Evolutionary conservation across 164 flowering plant species (phyloP), one percentile per base, ranked within the genome.

Genomic region (Cinnamomum micranthum): DNA sequence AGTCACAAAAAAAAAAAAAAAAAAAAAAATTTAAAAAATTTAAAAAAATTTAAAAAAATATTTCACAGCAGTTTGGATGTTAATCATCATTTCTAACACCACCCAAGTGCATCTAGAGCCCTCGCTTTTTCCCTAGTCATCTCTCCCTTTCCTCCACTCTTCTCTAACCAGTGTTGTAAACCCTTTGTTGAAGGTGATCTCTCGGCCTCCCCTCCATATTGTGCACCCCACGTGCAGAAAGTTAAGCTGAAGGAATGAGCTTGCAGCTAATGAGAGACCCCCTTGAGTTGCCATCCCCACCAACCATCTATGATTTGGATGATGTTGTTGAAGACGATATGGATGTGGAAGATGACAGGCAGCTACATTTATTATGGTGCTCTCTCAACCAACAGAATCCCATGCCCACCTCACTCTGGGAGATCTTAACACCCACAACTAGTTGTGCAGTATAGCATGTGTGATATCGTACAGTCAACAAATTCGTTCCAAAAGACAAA

Each of bases 301-400:
- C 41, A 73, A 68, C 82, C 20, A 41, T 71, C 28, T 72, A 64
- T 20, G 82, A 74, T 41, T 27, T 24, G 0, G 47, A 27, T 27
- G 69, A 7, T 20, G 31, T 27, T 6, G 69, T 24, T 13, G 50
- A 28, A 25, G 69, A 31, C 5, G 22, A 66, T 14, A 31, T 13
- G 14, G 73, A 74, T 4, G 70, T 11, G 11, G 74, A 69, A n/a
- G 75, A 69, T 3, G 75, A 73, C 2, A 80, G 24, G 71, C 62
- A 87, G 86, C 80, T 92, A 92, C 82, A 92, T 92, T 22, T 91
- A 91, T 15, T 92, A 92, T 69, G 92, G 94, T 1, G 94, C 95
- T 6, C 85, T 91, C 6, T 81, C 91, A 6, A 95, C 95, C 0
- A 90, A 92, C 76, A 76, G 92, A 27, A 82, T 92, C 76, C 93